These are phyloP conservation scores for Groenewaldozyma salmanticensis DNA, from an alignment of 805 yeast genomes.

Conservation along the genomic window DNA sequence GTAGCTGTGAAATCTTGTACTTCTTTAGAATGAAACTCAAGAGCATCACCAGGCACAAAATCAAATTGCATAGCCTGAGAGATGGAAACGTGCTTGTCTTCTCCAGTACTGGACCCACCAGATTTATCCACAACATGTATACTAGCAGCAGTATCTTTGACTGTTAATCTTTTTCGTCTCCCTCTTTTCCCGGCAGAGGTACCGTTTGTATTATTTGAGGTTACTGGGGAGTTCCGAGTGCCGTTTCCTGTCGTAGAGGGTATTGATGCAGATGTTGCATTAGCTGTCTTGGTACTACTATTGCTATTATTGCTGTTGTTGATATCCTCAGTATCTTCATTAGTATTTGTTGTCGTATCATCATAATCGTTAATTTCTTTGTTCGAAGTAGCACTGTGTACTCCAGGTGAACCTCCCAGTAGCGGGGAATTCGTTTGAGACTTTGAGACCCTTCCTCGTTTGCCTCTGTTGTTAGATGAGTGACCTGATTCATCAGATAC, in stretches of 20 bases:
- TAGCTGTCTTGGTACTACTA: too few relatives aligned
- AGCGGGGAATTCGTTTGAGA: not conserved
- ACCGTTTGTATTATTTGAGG: not conserved
- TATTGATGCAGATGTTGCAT: too few relatives aligned
- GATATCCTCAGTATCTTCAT: not conserved
- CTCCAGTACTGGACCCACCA: not conserved
- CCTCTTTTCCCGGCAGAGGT: not conserved
- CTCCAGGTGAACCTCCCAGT: not conserved
- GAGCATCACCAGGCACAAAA: not conserved
- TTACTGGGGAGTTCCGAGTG: not conserved
- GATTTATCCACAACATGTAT: not conserved
- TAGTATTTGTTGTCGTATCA: too few relatives aligned
- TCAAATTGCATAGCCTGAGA: not conserved
- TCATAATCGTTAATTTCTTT: too few relatives aligned
- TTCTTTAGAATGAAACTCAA: not conserved
- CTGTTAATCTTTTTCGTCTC: slow-evolving; percentile 4
- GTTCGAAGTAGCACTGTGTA: not conserved
- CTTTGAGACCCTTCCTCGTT: not conserved
- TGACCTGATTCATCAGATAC: too few relatives aligned
- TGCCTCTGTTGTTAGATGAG: not conserved
- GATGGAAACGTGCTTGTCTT: not conserved
- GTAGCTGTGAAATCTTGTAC: not conserved
- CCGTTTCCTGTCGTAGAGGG: not conserved
- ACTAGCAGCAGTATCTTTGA: not conserved
- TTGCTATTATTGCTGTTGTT: too few relatives aligned